phyloP scores from a whole-genome alignment of 495 filamentous ascomycete species.

The Talaromyces adpressus region DNA sequence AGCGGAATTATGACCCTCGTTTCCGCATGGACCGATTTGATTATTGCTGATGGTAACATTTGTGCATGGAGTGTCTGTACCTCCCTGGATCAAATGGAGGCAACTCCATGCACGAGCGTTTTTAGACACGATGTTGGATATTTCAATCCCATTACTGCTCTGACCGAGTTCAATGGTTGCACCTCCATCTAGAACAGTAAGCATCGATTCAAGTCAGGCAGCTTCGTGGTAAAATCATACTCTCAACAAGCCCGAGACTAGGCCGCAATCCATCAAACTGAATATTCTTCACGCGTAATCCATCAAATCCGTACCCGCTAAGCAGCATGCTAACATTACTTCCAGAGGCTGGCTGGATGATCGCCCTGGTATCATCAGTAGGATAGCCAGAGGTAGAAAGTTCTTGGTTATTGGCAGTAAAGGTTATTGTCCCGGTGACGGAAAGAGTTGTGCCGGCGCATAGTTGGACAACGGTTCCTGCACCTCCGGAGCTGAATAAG shows the following conservation, averaged over 20 bases:
- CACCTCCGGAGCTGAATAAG: conserved; percentile 9
- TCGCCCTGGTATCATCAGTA: conserved; percentile 8
- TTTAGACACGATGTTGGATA: conserved; percentile 11
- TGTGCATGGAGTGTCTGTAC: conserved; percentile 10
- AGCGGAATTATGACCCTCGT: conserved; percentile 9
- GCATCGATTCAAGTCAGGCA: neutral
- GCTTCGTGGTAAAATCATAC: neutral
- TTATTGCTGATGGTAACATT: conserved; percentile 15
- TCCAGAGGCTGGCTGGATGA: conserved; percentile 1
- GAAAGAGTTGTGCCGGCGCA: conserved; percentile 10
- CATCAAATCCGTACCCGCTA: conserved; percentile 6
- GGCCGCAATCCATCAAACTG: conserved; percentile 13
- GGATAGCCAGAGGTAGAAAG: conserved; percentile 15
- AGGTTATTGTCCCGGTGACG: conserved; percentile 11
- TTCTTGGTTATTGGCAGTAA: conserved; percentile 15
- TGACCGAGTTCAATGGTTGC: conserved; percentile 6
- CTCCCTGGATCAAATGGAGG: conserved; percentile 12
- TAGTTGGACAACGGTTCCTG: conserved; percentile 11
- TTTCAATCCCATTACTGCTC: conserved; percentile 6
- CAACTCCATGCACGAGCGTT: conserved; percentile 16
- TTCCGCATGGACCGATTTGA: conserved; percentile 15
- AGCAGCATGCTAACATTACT: conserved; percentile 11
- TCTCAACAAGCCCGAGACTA: neutral
- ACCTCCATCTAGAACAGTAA: conserved; percentile 2
- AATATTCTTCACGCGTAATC: conserved; percentile 10